Percentiles rank a stretch among this genome's conserved stretches.
These are phyloP conservation scores for Phytophthora idaei DNA, from an alignment of 352 stramenopile genomes.

Conservation along the genomic window DNA sequence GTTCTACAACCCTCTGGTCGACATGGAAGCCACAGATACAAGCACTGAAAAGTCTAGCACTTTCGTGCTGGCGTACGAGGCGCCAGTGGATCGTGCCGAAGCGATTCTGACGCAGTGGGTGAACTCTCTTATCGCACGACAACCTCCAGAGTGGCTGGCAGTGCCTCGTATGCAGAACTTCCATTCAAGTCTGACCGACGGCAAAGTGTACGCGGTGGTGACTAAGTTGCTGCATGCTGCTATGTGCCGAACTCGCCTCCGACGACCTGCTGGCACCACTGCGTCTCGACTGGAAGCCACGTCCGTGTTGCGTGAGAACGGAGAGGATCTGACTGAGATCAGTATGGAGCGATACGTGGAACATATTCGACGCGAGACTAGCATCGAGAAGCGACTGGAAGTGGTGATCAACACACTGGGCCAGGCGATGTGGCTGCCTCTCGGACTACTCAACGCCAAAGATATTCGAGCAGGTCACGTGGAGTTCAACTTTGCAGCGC, in stretches of 20 bases:
- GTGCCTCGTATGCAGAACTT: conserved; percentile 67
- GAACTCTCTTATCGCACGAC: conserved; percentile 58
- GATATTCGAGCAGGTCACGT: conserved; percentile 73
- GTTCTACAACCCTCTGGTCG: conserved; percentile 71
- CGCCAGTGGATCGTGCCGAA: conserved; percentile 67
- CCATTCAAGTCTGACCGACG: conserved; percentile 67
- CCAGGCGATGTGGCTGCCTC: conserved; percentile 73
- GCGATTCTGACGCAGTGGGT: conserved; percentile 80
- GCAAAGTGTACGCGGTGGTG: conserved; percentile 55
- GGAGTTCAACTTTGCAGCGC: conserved; percentile 78
- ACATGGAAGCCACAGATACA: conserved; percentile 33
- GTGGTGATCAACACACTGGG: conserved; percentile 75
- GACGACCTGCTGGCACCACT: conserved; percentile 28
- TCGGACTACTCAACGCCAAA: conserved; percentile 62
- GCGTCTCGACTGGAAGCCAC: conserved; percentile 57
- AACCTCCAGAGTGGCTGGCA: conserved; percentile 57
- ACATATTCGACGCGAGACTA: conserved; percentile 55
- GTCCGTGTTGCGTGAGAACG: conserved; percentile 76
- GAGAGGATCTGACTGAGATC: conserved; percentile 81
- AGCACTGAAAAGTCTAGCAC: conserved; percentile 7
- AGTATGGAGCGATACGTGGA: conserved; percentile 78
- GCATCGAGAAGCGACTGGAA: conserved; percentile 62
- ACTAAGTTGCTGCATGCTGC: conserved; percentile 70
- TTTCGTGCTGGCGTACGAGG: conserved; percentile 47
- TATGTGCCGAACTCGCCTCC: conserved; percentile 60